phyloP scores from a whole-genome alignment of 768 basidiomycete species.

The Xerocomellus amylosporus region DNA sequence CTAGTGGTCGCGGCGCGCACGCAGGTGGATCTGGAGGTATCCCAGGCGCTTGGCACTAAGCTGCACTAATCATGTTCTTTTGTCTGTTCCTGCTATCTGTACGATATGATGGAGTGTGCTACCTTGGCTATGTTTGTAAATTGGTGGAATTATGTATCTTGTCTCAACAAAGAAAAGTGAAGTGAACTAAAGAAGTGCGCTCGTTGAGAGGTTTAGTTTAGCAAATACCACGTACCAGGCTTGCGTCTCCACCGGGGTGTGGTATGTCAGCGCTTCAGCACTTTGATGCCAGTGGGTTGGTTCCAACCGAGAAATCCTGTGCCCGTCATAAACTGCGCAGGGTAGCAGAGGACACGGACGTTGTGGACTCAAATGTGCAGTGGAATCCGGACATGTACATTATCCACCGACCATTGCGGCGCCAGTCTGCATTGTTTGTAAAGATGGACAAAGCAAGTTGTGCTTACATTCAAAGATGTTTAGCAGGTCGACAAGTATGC shows the following conservation, averaged over 20 bases:
- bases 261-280: no score
- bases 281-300: no score
- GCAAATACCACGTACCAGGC: no score
- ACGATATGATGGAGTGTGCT: constrained; percentile 5
- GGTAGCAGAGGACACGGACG: neutral
- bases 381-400: neutral
- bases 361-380: neutral
- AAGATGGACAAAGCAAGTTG: constrained; percentile 10
- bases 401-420: neutral
- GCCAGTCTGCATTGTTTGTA: constrained; percentile 4
- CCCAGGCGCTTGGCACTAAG: constrained; percentile 48
- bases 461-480: neutral
- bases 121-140: neutral
- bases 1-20: constrained; percentile 39
- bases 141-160: neutral
- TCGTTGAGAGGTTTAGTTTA: no score
- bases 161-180: neutral
- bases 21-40: constrained; percentile 36
- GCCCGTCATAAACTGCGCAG: no score
- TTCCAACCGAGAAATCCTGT: no score
- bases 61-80: neutral
- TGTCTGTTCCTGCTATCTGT: constrained; percentile 11
- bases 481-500: neutral
- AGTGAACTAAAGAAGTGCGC: no score
- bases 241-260: no score